These are phyloP conservation scores for Colletotrichum phormii DNA, from an alignment of 2,329 filamentous ascomycete species.

Conservation along the genomic window DNA sequence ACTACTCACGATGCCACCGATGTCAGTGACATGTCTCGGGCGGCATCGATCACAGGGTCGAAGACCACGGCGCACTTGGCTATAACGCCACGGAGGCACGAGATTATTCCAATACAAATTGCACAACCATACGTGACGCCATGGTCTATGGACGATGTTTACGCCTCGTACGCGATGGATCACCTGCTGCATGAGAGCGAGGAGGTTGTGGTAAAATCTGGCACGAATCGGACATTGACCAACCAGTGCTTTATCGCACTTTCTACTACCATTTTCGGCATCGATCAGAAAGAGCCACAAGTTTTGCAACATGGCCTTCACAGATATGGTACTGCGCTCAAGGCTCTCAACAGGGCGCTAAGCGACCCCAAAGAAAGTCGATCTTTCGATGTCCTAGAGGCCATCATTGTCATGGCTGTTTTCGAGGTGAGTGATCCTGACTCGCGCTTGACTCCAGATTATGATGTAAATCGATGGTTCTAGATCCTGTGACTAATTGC, in stretches of 20 bases:
- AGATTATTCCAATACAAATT: neutral
- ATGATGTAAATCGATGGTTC: no score
- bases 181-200: neutral
- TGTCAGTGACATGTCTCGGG: neutral
- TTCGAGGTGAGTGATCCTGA: neutral
- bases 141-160: neutral
- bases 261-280: neutral
- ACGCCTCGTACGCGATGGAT: neutral
- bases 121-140: neutral
- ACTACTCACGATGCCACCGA: no score
- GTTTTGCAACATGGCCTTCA: neutral
- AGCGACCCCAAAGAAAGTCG: neutral
- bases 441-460: no score
- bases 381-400: neutral
- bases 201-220: neutral
- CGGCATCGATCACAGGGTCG: neutral
- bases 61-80: neutral
- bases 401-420: neutral
- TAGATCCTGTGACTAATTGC: neutral
- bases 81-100: neutral
- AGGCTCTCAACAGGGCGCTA: neutral
- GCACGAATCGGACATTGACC: neutral
- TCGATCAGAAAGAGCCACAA: neutral
- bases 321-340: neutral
- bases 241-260: neutral